Percentiles rank a stretch among this genome's conserved stretches.
phyloP scores from a whole-genome alignment of 805 yeast species.

The Debaryomyces castellii region DNA sequence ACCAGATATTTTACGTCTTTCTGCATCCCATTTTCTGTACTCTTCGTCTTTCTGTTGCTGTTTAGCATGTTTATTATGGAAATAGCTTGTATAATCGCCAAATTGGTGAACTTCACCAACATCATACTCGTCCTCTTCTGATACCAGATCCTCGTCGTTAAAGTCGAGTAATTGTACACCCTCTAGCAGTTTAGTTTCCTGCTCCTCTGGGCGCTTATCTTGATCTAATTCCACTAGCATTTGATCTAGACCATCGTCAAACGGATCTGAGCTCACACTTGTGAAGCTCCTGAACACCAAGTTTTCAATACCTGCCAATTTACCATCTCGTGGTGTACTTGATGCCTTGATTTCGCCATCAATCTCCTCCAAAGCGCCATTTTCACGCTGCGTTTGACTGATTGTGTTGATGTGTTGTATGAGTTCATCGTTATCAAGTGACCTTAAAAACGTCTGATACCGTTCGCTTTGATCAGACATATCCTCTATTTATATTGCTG shows the following conservation, averaged over 20 bases:
- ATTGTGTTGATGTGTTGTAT: constrained; percentile 14
- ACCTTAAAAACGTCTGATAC: constrained; percentile 13
- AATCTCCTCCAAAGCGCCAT: neutral
- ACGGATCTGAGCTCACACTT: constrained; percentile 18
- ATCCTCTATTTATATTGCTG: neutral
- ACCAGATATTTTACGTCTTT: constrained; percentile 27
- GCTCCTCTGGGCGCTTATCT: constrained; percentile 6
- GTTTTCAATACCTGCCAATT: neutral
- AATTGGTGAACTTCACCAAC: constrained; percentile 38
- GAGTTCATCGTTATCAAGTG: constrained; percentile 19
- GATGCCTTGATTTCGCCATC: neutral
- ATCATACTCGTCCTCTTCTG: constrained; percentile 1
- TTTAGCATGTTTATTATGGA: constrained; percentile 56
- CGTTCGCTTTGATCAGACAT: constrained; percentile 5
- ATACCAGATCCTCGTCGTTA: neutral
- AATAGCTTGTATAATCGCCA: constrained; percentile 69
- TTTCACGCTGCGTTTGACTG: constrained; percentile 10
- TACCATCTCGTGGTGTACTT: neutral
- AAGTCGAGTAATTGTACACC: neutral
- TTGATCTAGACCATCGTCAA: constrained; percentile 21
- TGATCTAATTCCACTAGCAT: constrained; percentile 9
- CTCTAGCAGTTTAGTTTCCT: neutral
- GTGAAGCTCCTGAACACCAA: constrained; percentile 2
- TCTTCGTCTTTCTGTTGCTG: constrained; percentile 60
- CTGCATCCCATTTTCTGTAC: constrained; percentile 48